Base-by-base conservation (phyloP, 306 rosid species). In the Psophocarpus tetragonolobus region DNA sequence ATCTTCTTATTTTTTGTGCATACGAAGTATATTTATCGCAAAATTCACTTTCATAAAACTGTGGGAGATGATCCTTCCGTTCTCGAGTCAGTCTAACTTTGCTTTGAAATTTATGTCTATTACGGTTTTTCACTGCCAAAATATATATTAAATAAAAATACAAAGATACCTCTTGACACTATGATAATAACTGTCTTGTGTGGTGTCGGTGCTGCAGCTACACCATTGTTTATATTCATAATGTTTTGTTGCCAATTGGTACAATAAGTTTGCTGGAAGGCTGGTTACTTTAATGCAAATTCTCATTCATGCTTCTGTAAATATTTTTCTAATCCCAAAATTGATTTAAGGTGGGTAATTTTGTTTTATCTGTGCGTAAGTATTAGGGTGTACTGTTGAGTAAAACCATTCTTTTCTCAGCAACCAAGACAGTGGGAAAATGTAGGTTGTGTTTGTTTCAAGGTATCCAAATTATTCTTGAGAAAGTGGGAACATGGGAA, bases 121-220 rank as follows among this genome's bases (percentile, higher is more conserved):
- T 20, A 56, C 65, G 62, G 33, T 15, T 12, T 29, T 62, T 38
- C 20, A 32, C 62, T 41, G 20, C 38, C 61, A 57, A 57, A 44
- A 20, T 44, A 10, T 48, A 48, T 33, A 33, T 33, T 5, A 35
- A 35, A 35, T 42, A 3, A 42, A 42, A 42, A 42, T 0, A 11
- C 17, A 67, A 72, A 41, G 5, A 12, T 2, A 26, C 14, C 29
- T 72, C 51, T 42, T 14, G 74, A 17, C 26, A 44, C 20, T 27
- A 36, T 42, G 24, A 13, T 24, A 67, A 8, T 8, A 27, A 45
- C 26, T 42, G 29, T 68, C 80, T 77, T 77, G 3, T 38, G 67
- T 51, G 58, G 57, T 41, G 54, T 67, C 53, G 33, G 51, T 17
- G 35, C 58, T 64, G 38, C 24, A 44, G 57, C 21, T 80, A 62